These are phyloP conservation scores for Xylaria sp. DNA, from an alignment of 2,329 filamentous ascomycete species.

Conservation along the genomic window DNA sequence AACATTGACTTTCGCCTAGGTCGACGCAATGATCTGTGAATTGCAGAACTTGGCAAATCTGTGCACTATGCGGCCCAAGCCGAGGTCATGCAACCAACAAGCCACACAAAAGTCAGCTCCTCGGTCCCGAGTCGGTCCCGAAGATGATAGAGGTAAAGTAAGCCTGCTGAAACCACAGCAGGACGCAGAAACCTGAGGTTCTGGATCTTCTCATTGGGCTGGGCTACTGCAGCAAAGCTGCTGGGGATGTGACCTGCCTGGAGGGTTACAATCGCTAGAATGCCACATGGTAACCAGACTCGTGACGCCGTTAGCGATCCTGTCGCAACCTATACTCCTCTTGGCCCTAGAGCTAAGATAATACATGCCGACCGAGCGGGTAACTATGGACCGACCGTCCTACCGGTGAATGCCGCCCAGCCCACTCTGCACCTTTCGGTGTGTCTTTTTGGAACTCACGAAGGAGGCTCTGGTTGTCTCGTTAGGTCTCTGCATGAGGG, in stretches of 20 bases:
- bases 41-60: slow-evolving; percentile 11
- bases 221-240: slow-evolving; percentile 17
- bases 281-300: slow-evolving; percentile 30
- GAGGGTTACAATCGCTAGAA: slow-evolving; percentile 30
- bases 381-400: not conserved
- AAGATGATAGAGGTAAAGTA: not conserved
- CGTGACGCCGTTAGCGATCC: slow-evolving; percentile 11
- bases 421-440: slow-evolving; percentile 25
- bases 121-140: slow-evolving; percentile 40
- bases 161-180: not conserved
- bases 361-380: not conserved
- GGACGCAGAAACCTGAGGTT: slow-evolving; percentile 13
- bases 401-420: slow-evolving; percentile 16
- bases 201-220: slow-evolving; percentile 5
- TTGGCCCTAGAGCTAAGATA: slow-evolving; percentile 12
- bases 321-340: not conserved
- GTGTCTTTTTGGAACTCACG: not conserved
- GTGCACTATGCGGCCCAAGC: slow-evolving; percentile 8
- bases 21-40: not conserved
- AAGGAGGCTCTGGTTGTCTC: not conserved
- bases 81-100: slow-evolving; percentile 3
- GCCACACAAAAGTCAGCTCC: slow-evolving; percentile 15
- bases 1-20: not conserved
- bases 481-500: not conserved
- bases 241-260: slow-evolving; percentile 7